Evolutionary conservation across 495 filamentous ascomycete species (phyloP).

Genomic region (Penicillium pulvis): DNA sequence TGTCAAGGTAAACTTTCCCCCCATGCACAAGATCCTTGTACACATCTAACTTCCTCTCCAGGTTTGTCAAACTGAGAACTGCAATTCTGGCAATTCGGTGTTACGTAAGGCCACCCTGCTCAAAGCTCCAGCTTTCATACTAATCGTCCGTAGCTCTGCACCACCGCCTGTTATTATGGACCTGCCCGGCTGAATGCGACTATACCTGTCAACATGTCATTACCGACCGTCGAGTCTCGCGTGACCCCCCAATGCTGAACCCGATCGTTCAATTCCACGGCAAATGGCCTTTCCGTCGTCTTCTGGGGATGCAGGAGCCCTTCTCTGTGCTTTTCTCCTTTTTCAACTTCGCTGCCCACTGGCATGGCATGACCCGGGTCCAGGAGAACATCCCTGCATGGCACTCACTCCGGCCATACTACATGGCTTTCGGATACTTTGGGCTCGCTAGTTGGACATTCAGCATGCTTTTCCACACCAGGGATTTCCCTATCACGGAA

Average conservation of each 20-base stretch:
- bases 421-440: constrained; percentile 77
- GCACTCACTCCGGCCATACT: constrained; percentile 80
- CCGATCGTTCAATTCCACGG: constrained; percentile 92
- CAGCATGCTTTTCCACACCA: constrained; percentile 85
- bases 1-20: constrained; percentile 63
- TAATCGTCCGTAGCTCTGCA: constrained; percentile 39
- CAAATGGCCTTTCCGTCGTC: constrained; percentile 96
- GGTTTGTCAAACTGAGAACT: constrained; percentile 84
- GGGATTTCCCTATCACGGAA: constrained; percentile 86
- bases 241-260: constrained; percentile 61
- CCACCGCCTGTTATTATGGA: constrained; percentile 58
- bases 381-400: constrained; percentile 64
- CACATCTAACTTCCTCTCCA: constrained; percentile 38
- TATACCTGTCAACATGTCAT: constrained; percentile 97
- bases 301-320: constrained; percentile 92
- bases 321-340: constrained; percentile 91
- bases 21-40: constrained; percentile 2
- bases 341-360: constrained; percentile 87
- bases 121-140: constrained; percentile 8
- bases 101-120: constrained; percentile 42
- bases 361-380: constrained; percentile 71
- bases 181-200: constrained; percentile 91
- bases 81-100: constrained; percentile 52
- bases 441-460: constrained; percentile 83
- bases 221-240: constrained; percentile 69